Base-by-base conservation (phyloP, 208 protist genomes). In the Blechomonas ayalai region DNA sequence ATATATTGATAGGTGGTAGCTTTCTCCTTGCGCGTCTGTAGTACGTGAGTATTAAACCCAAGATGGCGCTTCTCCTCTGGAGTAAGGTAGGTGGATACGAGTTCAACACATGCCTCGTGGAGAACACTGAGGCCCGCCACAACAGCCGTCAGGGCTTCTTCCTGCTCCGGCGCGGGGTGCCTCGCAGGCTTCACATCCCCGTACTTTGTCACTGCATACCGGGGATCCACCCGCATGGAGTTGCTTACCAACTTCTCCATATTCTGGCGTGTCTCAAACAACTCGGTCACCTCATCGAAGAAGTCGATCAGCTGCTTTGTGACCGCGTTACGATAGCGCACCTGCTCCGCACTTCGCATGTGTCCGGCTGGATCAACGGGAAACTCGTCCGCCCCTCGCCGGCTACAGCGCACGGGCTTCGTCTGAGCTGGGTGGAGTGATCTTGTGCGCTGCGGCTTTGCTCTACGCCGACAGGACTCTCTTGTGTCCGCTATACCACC, bases 31-130 rank as follows among this genome's bases (percentile, higher is more conserved):
- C 52, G 52, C n/a, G 84, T 80, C 55, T 92, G 84, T 51, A 84
- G 87, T 38, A 69, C 59, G 36, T 89, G 76, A 0, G 77, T 80
- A 51, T 85, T 52, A 41, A 92, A 39, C 39, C 84, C 84, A 29
- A 89, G 65, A 51, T 76, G 71, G 20, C 75, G 69, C 58, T 89
- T 92, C 40, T 92, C 84, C 51, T 89, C 79, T 25, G 64, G 67
- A 0, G 84, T 78, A 34, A 87, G 46, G 44, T 76, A 85, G 8
- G 51, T 28, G 1, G 84, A 62, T 4, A 87, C 65, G 27, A 92
- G 56, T 49, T 92, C 79, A 9, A 63, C 43, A 16, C 47, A 49
- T 2, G 77, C 70, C 33, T 68, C 61, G 34, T 68, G 58, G 26
- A 87, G 41, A 24, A 33, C 38, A n/a, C 54, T 41, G 18, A 92